Percentiles rank a stretch among this genome's conserved stretches.
phyloP scores from a whole-genome alignment of 2,329 filamentous ascomycete species.

The Cordyceps fumosorosea region DNA sequence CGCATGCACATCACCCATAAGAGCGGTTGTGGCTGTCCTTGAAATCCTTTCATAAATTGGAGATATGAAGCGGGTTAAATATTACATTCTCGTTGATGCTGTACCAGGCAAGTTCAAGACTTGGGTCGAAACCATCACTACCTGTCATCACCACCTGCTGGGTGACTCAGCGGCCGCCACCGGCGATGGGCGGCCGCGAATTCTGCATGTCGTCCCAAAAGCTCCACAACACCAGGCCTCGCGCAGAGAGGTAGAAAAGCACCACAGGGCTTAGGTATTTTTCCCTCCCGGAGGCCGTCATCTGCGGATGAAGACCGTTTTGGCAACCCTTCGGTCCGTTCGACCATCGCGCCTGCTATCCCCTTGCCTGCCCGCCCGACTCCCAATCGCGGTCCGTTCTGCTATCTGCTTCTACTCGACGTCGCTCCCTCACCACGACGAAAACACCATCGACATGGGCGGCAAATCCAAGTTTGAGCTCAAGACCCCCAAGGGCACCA shows the following conservation, averaged over 20 bases:
- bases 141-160: no score
- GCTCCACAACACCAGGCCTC: conserved; percentile 13
- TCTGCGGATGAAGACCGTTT: conserved; percentile 13
- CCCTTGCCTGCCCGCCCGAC: conserved; percentile 1
- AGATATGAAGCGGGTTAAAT: background rate
- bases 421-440: background rate
- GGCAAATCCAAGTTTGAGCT: conserved; percentile 56
- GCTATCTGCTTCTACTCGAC: conserved; percentile 4
- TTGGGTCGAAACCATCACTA: background rate
- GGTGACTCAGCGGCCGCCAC: conserved; percentile 9
- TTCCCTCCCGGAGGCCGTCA: background rate
- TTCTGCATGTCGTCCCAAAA: conserved; percentile 10
- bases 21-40: background rate
- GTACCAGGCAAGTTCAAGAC: background rate
- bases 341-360: conserved; percentile 12
- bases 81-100: background rate
- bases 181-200: background rate
- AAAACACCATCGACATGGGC: conserved; percentile 24
- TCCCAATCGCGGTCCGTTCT: background rate
- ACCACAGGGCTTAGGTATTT: conserved; percentile 13
- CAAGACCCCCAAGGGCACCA: conserved; percentile 87
- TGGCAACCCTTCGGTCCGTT: conserved; percentile 12
- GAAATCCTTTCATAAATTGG: background rate
- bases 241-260: conserved; percentile 8
- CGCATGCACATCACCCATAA: background rate